Conservation (phyloP, 1,139 yeast species). For the Keqinozyma sinolaborantium region DNA sequence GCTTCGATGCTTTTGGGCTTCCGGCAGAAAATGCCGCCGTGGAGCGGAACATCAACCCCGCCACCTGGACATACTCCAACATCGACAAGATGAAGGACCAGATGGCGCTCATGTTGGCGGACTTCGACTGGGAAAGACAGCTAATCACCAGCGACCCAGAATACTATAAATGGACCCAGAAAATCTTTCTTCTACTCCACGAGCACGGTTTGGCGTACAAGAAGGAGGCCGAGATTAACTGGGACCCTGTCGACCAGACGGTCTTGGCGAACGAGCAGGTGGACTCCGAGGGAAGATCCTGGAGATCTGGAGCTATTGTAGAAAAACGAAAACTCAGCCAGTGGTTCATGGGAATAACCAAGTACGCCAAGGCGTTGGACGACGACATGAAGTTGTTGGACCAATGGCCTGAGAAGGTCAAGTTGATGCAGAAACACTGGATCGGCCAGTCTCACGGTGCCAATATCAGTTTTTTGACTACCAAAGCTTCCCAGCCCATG, state of each 20-base stretch:
- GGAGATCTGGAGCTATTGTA: conserved; percentile 96
- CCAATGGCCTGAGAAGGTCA: conserved; percentile 87
- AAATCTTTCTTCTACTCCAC: conserved; percentile 68
- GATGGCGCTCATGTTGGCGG: conserved; percentile 72
- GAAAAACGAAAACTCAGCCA: conserved; percentile 78
- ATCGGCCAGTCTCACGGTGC: conserved; percentile 88
- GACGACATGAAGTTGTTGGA: conserved; percentile 57
- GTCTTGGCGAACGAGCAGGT: conserved; percentile 97
- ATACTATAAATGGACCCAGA: conserved; percentile 90
- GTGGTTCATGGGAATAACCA: conserved; percentile 91
- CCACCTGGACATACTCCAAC: conserved; percentile 76
- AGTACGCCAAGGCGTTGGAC: conserved; percentile 65
- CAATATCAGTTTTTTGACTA: conserved; percentile 47
- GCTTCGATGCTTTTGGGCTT: conserved; percentile 98
- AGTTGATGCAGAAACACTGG: conserved; percentile 90
- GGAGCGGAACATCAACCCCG: conserved; percentile 76
- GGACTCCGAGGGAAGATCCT: conserved; percentile 82
- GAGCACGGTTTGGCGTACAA: conserved; percentile 82
- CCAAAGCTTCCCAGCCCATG: conserved; percentile 13
- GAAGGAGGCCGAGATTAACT: conserved; percentile 83
- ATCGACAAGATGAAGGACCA: conserved; percentile 82
- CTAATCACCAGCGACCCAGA: conserved; percentile 84
- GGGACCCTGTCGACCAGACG: conserved; percentile 96
- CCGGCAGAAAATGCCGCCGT: conserved; percentile 99
- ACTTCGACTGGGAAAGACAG: conserved; percentile 93